Conservation (phyloP, 768 basidiomycete species). For the Lentinula sp. region DNA sequence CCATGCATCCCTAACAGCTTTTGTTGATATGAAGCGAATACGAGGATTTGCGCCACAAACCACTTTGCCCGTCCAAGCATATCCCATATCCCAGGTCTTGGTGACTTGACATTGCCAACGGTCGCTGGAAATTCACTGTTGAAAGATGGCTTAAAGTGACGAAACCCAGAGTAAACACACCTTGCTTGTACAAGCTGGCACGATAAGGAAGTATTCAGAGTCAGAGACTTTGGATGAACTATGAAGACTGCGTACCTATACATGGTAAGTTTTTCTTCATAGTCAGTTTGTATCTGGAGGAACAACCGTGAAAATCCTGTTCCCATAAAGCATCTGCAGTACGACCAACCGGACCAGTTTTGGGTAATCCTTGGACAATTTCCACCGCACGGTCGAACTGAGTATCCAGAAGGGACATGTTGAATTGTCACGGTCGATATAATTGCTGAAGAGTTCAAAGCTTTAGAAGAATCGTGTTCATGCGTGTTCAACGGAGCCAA, state of each 20-base stretch:
- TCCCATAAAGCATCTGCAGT: neutral
- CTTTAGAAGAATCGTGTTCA: neutral
- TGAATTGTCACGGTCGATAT: neutral
- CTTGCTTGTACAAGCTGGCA: constrained; percentile 86
- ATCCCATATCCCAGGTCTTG: constrained; percentile 84
- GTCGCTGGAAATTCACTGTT: constrained; percentile 52
- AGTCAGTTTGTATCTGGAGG: constrained; percentile 74
- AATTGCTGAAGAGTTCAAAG: neutral
- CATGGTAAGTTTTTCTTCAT: constrained; percentile 92
- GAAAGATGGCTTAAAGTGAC: neutral
- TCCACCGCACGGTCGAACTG: constrained; percentile 94
- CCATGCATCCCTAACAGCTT: constrained; percentile 79
- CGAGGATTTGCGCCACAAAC: constrained; percentile 31
- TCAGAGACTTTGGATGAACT: neutral
- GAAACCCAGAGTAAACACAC: constrained; percentile 29
- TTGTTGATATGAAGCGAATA: neutral
- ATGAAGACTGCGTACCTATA: constrained; percentile 56
- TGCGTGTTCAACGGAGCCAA: neutral
- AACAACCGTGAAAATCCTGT: neutral
- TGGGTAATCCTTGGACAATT: constrained; percentile 88
- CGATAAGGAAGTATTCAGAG: constrained; percentile 5
- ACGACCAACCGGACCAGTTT: constrained; percentile 62
- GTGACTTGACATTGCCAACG: constrained; percentile 74
- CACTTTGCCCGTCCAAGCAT: constrained; percentile 93
- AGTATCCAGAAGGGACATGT: constrained; percentile 49